These are phyloP conservation scores for Castanopsis chinensis DNA, from an alignment of 306 rosid genomes.

Conservation along the genomic window DNA sequence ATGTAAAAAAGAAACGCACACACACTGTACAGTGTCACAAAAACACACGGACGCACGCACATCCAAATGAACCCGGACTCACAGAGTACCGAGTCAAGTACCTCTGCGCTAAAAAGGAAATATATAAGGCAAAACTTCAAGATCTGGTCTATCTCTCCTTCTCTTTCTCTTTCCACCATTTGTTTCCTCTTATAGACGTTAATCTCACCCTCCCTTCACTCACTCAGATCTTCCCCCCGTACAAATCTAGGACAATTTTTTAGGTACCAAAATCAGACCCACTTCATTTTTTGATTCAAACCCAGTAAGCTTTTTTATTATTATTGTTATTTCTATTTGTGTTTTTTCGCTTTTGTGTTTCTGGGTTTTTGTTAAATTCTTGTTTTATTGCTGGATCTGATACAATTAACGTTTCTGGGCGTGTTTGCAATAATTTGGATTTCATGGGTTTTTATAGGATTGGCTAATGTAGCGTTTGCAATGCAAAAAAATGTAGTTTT, in stretches of 20 bases:
- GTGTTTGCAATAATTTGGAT: background rate
- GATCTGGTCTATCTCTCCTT: background rate
- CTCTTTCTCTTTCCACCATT: background rate
- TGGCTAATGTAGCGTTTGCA: background rate
- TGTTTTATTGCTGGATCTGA: constrained; percentile 30
- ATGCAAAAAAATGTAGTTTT: background rate
- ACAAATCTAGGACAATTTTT: background rate
- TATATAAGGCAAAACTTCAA: background rate
- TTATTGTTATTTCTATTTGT: background rate
- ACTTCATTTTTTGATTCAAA: constrained; percentile 1
- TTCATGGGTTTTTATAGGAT: constrained; percentile 3
- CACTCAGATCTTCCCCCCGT: constrained; percentile 1
- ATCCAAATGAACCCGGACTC: too few relatives aligned
- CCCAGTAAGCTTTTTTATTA: constrained; percentile 16
- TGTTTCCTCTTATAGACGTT: background rate
- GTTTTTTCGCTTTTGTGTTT: background rate
- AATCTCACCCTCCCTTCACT: background rate
- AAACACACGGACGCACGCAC: too few relatives aligned
- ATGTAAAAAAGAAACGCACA: too few relatives aligned
- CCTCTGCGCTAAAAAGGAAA: too few relatives aligned
- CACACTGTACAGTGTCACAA: too few relatives aligned
- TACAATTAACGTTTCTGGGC: constrained; percentile 15
- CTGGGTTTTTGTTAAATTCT: constrained; percentile 4
- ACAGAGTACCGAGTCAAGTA: too few relatives aligned
- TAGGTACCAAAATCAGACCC: background rate